Base-by-base conservation (phyloP, 495 filamentous ascomycete genomes). In the Tuber melanosporum region DNA sequence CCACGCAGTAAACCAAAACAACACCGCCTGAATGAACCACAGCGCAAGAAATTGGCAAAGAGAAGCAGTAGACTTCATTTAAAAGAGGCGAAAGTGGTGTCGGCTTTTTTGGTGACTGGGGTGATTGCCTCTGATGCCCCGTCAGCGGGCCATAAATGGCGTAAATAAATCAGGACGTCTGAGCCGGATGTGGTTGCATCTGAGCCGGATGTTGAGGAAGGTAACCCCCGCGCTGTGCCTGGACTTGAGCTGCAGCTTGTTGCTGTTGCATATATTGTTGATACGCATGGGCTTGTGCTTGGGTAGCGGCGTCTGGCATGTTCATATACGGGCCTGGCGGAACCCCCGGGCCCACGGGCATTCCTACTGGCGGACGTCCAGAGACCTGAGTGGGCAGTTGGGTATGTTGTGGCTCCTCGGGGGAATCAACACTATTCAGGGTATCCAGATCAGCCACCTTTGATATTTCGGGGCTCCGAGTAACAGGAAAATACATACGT, bases 241-340 rank as follows among this genome's bases (percentile, higher is more conserved):
- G 79, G 20, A 73, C 81, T 42, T 88, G 87, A 73, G 86, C 87
- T 39, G 76, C 73, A 20, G 78, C 78, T 43, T 77, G 77, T 74
- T 84, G 83, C 71, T 86, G 85, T 39, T 84, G 83, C 73, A 91
- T 86, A 80, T 91, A 91, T 76, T 86, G 88, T 80, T 88, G 86
- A 81, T 91, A 91, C 41, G 90, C 90, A 76, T 90, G 84, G 1
- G 88, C 88, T 77, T 89, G 87, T 79, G 87, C 86, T 72, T 88
- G 86, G 72, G 89, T 86, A 3, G 49, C 22, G 80, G 87, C 87
- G 44, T 85, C 82, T 73, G 87, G 86, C 72, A 90, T 89, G 76
- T 86, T 86, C 73, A 81, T 81, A 74, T 85, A 84, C 2, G 49
- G 87, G 82, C 83, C 87, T 85, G 83, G 88, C 85, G 81, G 81